Conservation (phyloP, 352 stramenopile genomes). For the Phytophthora boehmeriae region DNA sequence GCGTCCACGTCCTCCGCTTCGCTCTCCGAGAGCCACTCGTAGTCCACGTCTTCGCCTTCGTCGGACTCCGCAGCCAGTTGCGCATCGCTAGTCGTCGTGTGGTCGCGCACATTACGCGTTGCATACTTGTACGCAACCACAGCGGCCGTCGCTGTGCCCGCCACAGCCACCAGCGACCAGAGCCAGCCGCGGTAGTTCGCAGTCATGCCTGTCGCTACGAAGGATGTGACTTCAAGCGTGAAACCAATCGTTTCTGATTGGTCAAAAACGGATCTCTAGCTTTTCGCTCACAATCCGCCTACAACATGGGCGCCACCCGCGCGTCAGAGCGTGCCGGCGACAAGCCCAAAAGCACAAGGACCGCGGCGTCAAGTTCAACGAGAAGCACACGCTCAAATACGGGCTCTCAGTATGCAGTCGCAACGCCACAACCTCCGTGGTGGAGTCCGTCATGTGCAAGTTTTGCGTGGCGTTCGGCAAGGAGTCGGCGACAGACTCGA, state of each 20-base stretch:
- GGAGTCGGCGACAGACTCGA: conserved; percentile 52
- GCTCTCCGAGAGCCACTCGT: conserved; percentile 51
- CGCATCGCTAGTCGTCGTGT: conserved; percentile 28
- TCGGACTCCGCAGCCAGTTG: conserved; percentile 18
- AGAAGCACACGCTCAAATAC: conserved; percentile 76
- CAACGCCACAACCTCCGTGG: conserved; percentile 49
- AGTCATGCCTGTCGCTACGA: conserved; percentile 35
- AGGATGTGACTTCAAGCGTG: conserved; percentile 13
- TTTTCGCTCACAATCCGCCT: neutral
- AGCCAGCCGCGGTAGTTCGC: conserved; percentile 59
- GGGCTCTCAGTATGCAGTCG: conserved; percentile 67
- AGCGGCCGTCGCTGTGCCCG: conserved; percentile 65
- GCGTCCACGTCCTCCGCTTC: conserved; percentile 36
- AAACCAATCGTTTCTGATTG: neutral
- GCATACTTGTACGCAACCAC: conserved; percentile 68
- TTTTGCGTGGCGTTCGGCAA: conserved; percentile 79
- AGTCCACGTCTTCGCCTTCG: conserved; percentile 34
- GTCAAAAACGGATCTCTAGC: neutral
- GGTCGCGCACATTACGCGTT: conserved; percentile 41
- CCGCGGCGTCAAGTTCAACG: conserved; percentile 68
- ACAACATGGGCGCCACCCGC: conserved; percentile 33
- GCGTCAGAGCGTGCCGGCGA: conserved; percentile 18
- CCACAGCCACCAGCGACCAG: conserved; percentile 70
- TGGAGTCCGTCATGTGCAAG: conserved; percentile 79
- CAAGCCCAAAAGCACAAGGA: conserved; percentile 62